Evolutionary conservation across 2,329 filamentous ascomycete species (phyloP).

Genomic region (Penicillium polonicum): DNA sequence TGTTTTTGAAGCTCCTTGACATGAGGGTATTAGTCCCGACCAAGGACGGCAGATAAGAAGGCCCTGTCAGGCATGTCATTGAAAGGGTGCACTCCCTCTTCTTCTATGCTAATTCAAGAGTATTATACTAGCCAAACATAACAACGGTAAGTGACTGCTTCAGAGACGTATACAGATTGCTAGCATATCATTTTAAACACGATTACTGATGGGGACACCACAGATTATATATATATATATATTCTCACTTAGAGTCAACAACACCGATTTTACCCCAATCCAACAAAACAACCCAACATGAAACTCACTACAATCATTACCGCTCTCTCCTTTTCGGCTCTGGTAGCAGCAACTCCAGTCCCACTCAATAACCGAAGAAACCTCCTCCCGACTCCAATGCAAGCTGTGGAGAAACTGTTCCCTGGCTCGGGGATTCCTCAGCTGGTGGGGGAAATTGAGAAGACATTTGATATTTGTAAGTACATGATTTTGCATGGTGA

Average conservation of each 20-base stretch:
- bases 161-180: not conserved
- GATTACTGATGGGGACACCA: not conserved
- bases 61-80: not conserved
- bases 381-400: constrained; percentile 13
- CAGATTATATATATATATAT: not conserved
- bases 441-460: constrained; percentile 11
- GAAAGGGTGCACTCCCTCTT: not conserved
- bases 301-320: constrained; percentile 18
- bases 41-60: not conserved
- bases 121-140: not conserved
- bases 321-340: constrained; percentile 5
- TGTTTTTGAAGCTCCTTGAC: not conserved
- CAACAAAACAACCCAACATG: constrained; percentile 6
- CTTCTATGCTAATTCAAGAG: not conserved
- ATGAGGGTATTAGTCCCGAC: not conserved
- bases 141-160: not conserved
- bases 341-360: constrained; percentile 13
- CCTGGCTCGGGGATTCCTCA: constrained; percentile 18
- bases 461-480: constrained; percentile 15
- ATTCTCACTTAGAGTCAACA: not conserved
- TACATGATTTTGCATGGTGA: not conserved
- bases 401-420: constrained; percentile 15
- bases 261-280: not conserved
- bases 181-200: too few species aligned
- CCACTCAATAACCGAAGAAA: not conserved